A percentile compares a stretch with the other conserved stretches of the same genome.
Evolutionary conservation across 805 yeast species (phyloP).

Genomic region (Jamesozyma gamospora): DNA sequence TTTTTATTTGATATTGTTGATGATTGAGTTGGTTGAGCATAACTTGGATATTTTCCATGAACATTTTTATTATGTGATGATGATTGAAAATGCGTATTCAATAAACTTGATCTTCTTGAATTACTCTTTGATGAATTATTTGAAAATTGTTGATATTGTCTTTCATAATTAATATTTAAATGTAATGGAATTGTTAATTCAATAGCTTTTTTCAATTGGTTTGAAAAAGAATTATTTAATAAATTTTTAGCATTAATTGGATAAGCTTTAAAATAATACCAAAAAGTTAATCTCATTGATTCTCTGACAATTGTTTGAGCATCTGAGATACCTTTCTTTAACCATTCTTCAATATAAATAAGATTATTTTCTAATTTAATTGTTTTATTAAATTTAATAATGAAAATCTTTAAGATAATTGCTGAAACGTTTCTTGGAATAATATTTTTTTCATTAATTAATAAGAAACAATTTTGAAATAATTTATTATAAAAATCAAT

Average conservation of each 20-base stretch:
- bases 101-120: conserved; percentile 34
- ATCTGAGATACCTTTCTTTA: conserved; percentile 58
- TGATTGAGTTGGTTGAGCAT: conserved; percentile 26
- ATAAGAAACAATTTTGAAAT: conserved; percentile 38
- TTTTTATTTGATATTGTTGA: conserved; percentile 7
- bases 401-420: conserved; percentile 54
- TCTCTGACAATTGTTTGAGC: conserved; percentile 76
- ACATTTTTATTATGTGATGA: too few relatives aligned
- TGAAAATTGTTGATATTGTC: conserved; percentile 6
- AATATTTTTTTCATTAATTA: conserved; percentile 59
- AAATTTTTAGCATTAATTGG: conserved; percentile 41
- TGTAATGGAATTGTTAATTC: conserved; percentile 46
- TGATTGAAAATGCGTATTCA: conserved; percentile 5
- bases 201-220: conserved; percentile 41
- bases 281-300: conserved; percentile 59
- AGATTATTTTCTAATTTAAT: conserved; percentile 30
- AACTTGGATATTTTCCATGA: conserved; percentile 20
- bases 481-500: conserved; percentile 45
- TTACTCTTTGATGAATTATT: conserved; percentile 28
- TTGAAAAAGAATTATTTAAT: conserved; percentile 19
- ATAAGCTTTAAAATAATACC: conserved; percentile 53
- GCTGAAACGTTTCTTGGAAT: conserved; percentile 64
- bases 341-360: conserved; percentile 35
- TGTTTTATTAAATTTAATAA: conserved; percentile 40
- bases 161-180: conserved; percentile 17